These are phyloP conservation scores for Aspergillus jensenii DNA, from an alignment of 2,329 filamentous ascomycete genomes.

Conservation along the genomic window DNA sequence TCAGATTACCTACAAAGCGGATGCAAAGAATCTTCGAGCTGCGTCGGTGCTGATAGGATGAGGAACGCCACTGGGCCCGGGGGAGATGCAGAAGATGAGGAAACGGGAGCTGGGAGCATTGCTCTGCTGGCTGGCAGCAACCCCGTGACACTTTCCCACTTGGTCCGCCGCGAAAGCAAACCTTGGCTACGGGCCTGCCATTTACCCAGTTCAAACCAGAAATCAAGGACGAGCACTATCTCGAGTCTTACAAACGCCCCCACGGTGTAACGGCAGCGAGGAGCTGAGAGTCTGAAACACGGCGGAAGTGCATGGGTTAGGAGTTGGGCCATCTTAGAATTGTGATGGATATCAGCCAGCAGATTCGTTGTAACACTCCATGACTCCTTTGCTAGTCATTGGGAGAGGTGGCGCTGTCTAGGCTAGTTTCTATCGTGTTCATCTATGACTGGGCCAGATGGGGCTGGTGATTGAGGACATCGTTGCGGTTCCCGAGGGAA, in stretches of 20 bases:
- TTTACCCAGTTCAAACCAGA: neutral
- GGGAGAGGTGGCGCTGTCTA: constrained; percentile 4
- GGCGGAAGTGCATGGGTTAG: neutral
- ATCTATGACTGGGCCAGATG: constrained; percentile 4
- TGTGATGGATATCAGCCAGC: neutral
- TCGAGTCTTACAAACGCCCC: neutral
- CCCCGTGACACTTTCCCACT: constrained; percentile 9
- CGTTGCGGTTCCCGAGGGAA: neutral
- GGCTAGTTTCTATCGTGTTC: constrained; percentile 6
- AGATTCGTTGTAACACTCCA: neutral
- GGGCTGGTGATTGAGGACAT: neutral
- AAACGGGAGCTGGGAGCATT: neutral
- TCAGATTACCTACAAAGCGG: neutral
- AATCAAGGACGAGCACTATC: neutral
- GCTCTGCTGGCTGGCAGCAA: constrained; percentile 5
- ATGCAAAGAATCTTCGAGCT: neutral
- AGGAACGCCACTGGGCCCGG: constrained; percentile 4
- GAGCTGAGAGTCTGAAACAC: constrained; percentile 1
- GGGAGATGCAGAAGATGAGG: constrained; percentile 9
- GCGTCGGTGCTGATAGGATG: constrained; percentile 5
- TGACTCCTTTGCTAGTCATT: neutral
- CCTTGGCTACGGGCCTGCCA: neutral
- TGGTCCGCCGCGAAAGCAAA: neutral
- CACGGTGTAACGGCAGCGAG: neutral
- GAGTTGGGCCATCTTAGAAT: neutral